These are phyloP conservation scores for Fusarium sp. DNA, from an alignment of 2,329 filamentous ascomycete species.

Conservation along the genomic window DNA sequence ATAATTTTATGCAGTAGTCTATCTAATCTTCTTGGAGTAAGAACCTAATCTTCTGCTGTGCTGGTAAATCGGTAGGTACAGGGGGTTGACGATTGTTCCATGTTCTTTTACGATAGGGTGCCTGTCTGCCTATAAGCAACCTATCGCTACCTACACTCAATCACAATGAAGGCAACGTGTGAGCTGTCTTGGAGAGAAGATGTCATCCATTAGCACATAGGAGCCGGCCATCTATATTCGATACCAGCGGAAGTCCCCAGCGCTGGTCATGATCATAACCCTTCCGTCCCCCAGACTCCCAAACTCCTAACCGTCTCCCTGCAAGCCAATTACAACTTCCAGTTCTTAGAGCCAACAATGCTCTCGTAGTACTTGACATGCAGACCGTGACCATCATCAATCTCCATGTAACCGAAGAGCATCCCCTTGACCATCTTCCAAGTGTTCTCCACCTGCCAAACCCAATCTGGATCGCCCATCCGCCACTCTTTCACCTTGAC, in stretches of 20 bases:
- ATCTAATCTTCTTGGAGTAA: no score
- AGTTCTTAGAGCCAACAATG: not conserved
- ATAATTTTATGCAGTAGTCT: no score
- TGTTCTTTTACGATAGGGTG: no score
- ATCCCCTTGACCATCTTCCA: constrained; percentile 4
- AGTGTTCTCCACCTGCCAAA: not conserved
- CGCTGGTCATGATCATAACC: no score
- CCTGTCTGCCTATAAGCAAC: not conserved
- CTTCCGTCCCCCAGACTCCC: not conserved
- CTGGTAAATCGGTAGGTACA: no score
- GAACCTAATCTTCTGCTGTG: no score
- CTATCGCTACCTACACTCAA: not conserved
- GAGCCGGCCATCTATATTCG: not conserved
- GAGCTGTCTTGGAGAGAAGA: not conserved
- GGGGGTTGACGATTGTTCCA: no score
- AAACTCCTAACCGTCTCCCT: not conserved
- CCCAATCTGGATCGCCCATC: not conserved
- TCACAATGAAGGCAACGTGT: not conserved
- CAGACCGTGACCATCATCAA: not conserved
- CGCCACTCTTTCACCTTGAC: not conserved
- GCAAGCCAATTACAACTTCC: not conserved
- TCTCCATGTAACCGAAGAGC: not conserved
- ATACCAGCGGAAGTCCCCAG: no score
- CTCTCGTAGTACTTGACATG: not conserved
- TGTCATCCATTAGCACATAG: not conserved